A percentile compares a stretch with the other conserved stretches of the same genome.
These are phyloP conservation scores for Chromera velia DNA, from an alignment of 73 alveolate species.

Conservation along the genomic window DNA sequence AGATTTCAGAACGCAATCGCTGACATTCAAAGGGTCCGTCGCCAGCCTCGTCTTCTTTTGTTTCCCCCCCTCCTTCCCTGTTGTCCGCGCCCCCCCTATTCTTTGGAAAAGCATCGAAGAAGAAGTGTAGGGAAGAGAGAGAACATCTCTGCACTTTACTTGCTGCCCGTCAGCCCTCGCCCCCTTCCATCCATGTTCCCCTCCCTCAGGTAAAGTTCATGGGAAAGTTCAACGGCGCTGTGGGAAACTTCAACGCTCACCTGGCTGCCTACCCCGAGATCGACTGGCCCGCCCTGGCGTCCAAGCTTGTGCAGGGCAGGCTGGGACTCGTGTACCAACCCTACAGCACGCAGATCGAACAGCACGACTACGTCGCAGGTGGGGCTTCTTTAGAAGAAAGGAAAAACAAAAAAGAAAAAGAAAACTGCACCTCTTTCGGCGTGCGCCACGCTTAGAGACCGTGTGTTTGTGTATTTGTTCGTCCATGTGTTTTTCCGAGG, in stretches of 20 bases:
- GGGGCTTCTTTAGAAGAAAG: slow-evolving; percentile 42
- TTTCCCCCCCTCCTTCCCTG: too few species aligned
- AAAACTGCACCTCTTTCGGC: not conserved
- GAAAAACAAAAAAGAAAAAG: slow-evolving; percentile 51
- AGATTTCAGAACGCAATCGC: slow-evolving; percentile 56
- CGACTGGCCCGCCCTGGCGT: slow-evolving; percentile 64
- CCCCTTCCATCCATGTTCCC: not conserved
- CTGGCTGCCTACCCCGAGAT: slow-evolving; percentile 69
- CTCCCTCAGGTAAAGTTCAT: slow-evolving; percentile 49
- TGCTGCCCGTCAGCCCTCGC: not conserved
- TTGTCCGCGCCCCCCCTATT: too few species aligned
- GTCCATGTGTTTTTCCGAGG: too few species aligned
- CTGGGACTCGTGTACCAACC: slow-evolving; percentile 75
- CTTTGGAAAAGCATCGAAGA: too few species aligned
- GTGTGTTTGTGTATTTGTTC: too few species aligned
- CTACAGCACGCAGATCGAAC: slow-evolving; percentile 78
- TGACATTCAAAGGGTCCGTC: slow-evolving; percentile 30
- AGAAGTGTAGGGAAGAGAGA: too few species aligned
- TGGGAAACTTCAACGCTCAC: slow-evolving; percentile 84
- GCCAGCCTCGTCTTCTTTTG: too few species aligned
- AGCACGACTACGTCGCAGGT: slow-evolving; percentile 74
- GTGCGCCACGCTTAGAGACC: too few species aligned
- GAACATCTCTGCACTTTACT: slow-evolving; percentile 3
- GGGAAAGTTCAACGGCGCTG: slow-evolving; percentile 90
- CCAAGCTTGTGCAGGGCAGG: slow-evolving; percentile 48